Evolutionary conservation across 1,284 basidiomycete genomes (phyloP).

Genomic region (Trametes polyzona): DNA sequence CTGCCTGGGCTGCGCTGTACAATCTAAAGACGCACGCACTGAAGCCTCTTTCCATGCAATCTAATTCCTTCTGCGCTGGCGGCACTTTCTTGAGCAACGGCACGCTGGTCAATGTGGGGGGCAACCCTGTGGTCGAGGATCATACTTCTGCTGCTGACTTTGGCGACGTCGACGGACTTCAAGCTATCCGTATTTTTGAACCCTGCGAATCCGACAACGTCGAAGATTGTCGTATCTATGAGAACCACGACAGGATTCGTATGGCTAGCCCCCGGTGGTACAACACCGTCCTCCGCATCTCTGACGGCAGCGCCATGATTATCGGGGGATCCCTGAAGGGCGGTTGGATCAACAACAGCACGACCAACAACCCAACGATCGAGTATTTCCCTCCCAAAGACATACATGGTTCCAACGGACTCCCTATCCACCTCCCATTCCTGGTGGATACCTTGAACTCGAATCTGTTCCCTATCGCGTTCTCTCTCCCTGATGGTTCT

Average conservation of each 20-base stretch:
- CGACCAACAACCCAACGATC: conserved; percentile 79
- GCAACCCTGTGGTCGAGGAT: conserved; percentile 71
- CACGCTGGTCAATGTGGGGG: conserved; percentile 76
- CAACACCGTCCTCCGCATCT: conserved; percentile 66
- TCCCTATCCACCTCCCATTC: conserved; percentile 66
- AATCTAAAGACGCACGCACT: conserved; percentile 67
- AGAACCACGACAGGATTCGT: conserved; percentile 64
- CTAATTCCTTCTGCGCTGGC: conserved; percentile 90
- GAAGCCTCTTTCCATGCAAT: conserved; percentile 65
- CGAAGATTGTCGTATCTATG: conserved; percentile 61
- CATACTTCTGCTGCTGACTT: conserved; percentile 72
- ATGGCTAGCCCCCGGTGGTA: conserved; percentile 82
- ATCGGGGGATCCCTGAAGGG: conserved; percentile 80
- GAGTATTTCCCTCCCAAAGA: conserved; percentile 83
- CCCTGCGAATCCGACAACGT: conserved; percentile 62
- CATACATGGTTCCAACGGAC: conserved; percentile 65
- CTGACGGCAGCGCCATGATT: conserved; percentile 81
- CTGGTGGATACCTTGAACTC: conserved; percentile 74
- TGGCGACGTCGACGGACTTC: conserved; percentile 74
- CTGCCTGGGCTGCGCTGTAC: conserved; percentile 80
- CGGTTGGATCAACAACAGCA: conserved; percentile 81
- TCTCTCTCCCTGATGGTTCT: conserved; percentile 71
- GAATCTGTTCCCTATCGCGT: conserved; percentile 82
- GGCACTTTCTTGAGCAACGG: conserved; percentile 79
- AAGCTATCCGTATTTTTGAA: conserved; percentile 73